Base-by-base conservation (phyloP, 2,329 filamentous ascomycete genomes). In the Colletotrichum shisoi region DNA sequence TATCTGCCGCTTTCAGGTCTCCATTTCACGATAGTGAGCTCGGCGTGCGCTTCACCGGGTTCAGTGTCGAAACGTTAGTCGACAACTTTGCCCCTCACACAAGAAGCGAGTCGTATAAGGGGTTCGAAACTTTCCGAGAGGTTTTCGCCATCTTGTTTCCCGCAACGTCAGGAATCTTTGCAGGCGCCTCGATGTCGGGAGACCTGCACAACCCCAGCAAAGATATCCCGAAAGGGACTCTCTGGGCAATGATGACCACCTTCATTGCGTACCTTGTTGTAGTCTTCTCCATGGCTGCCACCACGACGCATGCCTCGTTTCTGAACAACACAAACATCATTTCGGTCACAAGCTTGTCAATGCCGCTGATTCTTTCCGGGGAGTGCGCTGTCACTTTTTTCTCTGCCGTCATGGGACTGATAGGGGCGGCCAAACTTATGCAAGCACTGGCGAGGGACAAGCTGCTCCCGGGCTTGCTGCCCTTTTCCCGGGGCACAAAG, bases 121-220 rank as follows among this genome's bases (percentile, higher is more conserved):
- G 87, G 8, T 80, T 86, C 48, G 87, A 89, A 69, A 94, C 84
- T 15, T 96, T 93, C 71, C 90, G 93, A 69, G 88, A 92, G 71
- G 81, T 96, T 9, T 96, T 96, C 78, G 93, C 92, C 2, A 93
- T 96, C 69, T 79, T 96, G 1, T 96, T 95, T 72, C 92, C 92
- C 44, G 83, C 83, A 24, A 86, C 84, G 1, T 85, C 80, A 3
- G 84, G 85, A 27, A 88, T 86, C 69, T 85, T 87, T 75, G 84
- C 87, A 67, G 93, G 93, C 19, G 93, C 93, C 7, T 94, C 91
- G 71, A 96, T 96, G 93, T 96, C 92, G 8, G 93, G 93, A 19
- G 92, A 96, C 74, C 78, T 96, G 57, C 90, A 86, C 69, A 89
- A 93, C 70, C 93, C 93, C 0, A 94, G 91, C 81, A 92, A 89